Base-by-base conservation (phyloP, 371 early-diverging fungal genomes). In the Astathelohania contejeani region DNA sequence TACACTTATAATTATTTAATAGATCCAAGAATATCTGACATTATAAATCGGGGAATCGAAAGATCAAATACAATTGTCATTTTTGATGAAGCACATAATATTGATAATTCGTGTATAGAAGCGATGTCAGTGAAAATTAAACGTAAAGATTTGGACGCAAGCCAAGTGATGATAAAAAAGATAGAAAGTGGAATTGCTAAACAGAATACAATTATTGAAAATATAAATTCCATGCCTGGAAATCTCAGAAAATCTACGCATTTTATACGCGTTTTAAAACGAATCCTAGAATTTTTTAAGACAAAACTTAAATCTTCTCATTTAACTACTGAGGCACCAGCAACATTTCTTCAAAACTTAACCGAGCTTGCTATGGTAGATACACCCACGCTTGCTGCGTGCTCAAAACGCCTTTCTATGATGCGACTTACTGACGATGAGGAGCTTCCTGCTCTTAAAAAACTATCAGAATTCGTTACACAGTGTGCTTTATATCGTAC, bases 1-100 rank as follows among this genome's bases (percentile, higher is more conserved):
- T 96, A 88, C 76, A 86, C 88, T 45, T 98, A 92, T 71, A 94
- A 95, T 72, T 96, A 96, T 70, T 80, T 98, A 76, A 76, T 98
- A 50, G 99, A 98, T 74, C 97, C 97, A 16, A 88, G 90, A 75
- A 90, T 96, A 3, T 92, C 90, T 10, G 89, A 91, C 28, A 71
- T 94, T 44, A 86, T 96, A 4, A 87, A 88, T 0, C 83, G 82
- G 71, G 88, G 90, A 57, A 59, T 98, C 24, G 80, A 84, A n/a
- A 83, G 82, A 67, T 37, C 49, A 22, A 87, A 95, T 56, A 79
- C 82, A 51, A 89, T 96, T 52, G 87, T 98, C 3, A 87, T 98
- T 1, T 96, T 98, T 78, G 99, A 98, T 75, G 97, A 98, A 69
- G 97, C 97, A 1, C 97, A 98, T 76, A 96, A 96, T 69, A 96